These are phyloP conservation scores for Calonectria hongkongensis DNA, from an alignment of 2,329 filamentous ascomycete species.

Conservation along the genomic window DNA sequence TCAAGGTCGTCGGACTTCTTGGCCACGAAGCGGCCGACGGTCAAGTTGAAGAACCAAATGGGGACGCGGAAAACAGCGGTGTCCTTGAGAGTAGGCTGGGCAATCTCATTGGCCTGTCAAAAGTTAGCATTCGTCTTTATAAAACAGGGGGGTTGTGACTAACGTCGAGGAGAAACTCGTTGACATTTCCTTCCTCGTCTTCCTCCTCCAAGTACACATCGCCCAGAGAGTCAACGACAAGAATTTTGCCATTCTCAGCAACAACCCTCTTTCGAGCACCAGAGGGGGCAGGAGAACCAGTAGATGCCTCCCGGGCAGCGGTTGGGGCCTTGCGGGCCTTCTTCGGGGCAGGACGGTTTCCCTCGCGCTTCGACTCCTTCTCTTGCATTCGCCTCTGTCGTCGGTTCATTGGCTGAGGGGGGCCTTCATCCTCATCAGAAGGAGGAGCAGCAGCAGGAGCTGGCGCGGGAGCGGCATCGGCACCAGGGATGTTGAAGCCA, in stretches of 20 bases:
- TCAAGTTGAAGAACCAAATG: slow-evolving; percentile 79
- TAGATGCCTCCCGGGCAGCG: slow-evolving; percentile 67
- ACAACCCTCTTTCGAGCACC: slow-evolving; percentile 91
- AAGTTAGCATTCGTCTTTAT: slow-evolving; percentile 49
- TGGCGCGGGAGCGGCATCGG: slow-evolving; percentile 69
- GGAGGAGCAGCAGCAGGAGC: slow-evolving; percentile 66
- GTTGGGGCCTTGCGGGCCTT: slow-evolving; percentile 63
- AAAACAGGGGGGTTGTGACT: slow-evolving; percentile 61
- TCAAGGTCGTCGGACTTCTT: slow-evolving; percentile 61
- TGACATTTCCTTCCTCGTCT: slow-evolving; percentile 87
- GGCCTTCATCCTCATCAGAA: slow-evolving; percentile 70
- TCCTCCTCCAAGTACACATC: slow-evolving; percentile 97
- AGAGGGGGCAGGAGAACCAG: slow-evolving; percentile 71
- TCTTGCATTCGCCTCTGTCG: slow-evolving; percentile 93
- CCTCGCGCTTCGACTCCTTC: slow-evolving; percentile 84
- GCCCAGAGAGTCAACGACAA: slow-evolving; percentile 93
- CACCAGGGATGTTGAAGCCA: slow-evolving; percentile 81
- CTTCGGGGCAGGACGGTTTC: slow-evolving; percentile 72
- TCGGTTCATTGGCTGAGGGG: slow-evolving; percentile 81
- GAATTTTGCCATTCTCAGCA: slow-evolving; percentile 94
- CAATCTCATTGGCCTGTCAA: slow-evolving; percentile 85
- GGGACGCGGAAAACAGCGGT: slow-evolving; percentile 90
- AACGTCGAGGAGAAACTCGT: slow-evolving; percentile 92
- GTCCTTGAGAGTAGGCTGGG: slow-evolving; percentile 84
- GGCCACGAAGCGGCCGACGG: slow-evolving; percentile 70